These are phyloP conservation scores for Urtica urens DNA, from an alignment of 306 rosid genomes.

Conservation along the genomic window DNA sequence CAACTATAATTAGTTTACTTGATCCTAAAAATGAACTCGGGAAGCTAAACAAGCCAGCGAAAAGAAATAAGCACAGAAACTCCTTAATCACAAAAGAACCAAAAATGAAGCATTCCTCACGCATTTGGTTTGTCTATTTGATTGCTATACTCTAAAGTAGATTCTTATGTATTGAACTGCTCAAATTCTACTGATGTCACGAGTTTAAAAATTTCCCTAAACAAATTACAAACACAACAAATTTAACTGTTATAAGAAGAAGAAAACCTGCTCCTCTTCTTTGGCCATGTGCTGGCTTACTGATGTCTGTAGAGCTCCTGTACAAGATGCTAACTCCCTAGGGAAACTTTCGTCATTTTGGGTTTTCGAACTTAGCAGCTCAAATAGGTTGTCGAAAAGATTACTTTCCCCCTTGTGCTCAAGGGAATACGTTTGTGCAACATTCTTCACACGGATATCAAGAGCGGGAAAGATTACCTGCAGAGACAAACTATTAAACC, in stretches of 20 bases:
- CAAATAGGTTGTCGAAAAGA: constrained; percentile 81
- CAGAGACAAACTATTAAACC: constrained; percentile 21
- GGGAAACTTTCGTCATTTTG: constrained; percentile 63
- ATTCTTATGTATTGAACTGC: not conserved
- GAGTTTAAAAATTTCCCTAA: constrained; percentile 11
- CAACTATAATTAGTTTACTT: no score
- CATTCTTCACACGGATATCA: constrained; percentile 96
- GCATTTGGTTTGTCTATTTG: not conserved
- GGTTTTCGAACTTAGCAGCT: constrained; percentile 51
- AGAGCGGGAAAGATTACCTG: constrained; percentile 97
- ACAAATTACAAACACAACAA: not conserved
- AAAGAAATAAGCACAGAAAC: no score
- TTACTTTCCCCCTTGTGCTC: constrained; percentile 94
- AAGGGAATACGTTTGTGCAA: constrained; percentile 94
- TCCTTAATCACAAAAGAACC: no score
- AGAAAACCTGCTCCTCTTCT: constrained; percentile 94
- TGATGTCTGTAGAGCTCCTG: constrained; percentile 83
- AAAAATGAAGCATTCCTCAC: no score
- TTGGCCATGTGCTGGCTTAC: constrained; percentile 98
- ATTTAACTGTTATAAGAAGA: constrained; percentile 16
- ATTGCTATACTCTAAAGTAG: not conserved
- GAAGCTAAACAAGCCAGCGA: no score
- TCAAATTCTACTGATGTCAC: not conserved
- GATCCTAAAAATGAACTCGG: no score
- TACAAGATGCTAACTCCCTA: constrained; percentile 91